These are phyloP conservation scores for Ophiostoma sp. DNA, from an alignment of 2,329 filamentous ascomycete species.

Conservation along the genomic window DNA sequence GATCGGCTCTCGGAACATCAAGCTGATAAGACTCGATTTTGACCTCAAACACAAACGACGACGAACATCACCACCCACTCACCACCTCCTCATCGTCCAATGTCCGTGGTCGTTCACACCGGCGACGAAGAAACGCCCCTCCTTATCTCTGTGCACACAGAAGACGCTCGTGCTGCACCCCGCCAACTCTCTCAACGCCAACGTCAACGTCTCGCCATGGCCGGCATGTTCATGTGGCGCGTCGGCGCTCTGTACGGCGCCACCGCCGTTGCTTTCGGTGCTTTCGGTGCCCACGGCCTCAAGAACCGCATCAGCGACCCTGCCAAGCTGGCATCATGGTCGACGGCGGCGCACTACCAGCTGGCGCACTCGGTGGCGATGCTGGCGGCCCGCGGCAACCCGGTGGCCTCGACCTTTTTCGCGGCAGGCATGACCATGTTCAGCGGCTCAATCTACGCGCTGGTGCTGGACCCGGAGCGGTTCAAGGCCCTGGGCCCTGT, in stretches of 20 bases:
- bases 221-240: conserved; percentile 53
- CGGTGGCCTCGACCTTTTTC: conserved; percentile 58
- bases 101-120: conserved; percentile 27
- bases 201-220: conserved; percentile 20
- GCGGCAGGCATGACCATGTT: conserved; percentile 68
- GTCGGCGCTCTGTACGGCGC: conserved; percentile 64
- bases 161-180: background rate
- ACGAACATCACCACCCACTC: background rate
- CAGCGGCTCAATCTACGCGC: conserved; percentile 64
- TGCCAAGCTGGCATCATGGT: conserved; percentile 58
- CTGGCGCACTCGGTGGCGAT: conserved; percentile 63
- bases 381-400: conserved; percentile 59
- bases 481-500: conserved; percentile 63
- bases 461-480: conserved; percentile 61
- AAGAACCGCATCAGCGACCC: conserved; percentile 63
- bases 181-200: background rate
- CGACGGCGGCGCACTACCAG: conserved; percentile 69
- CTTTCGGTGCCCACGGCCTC: conserved; percentile 68
- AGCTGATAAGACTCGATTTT: background rate
- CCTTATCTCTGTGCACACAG: conserved; percentile 25
- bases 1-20: background rate
- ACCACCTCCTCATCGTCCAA: background rate
- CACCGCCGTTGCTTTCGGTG: conserved; percentile 60
- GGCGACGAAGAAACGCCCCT: conserved; percentile 30
- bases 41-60: background rate